A percentile compares a stretch with the other conserved stretches of the same genome.
Evolutionary conservation across 2,329 filamentous ascomycete species (phyloP).

Genomic region (Endothia cerciana): DNA sequence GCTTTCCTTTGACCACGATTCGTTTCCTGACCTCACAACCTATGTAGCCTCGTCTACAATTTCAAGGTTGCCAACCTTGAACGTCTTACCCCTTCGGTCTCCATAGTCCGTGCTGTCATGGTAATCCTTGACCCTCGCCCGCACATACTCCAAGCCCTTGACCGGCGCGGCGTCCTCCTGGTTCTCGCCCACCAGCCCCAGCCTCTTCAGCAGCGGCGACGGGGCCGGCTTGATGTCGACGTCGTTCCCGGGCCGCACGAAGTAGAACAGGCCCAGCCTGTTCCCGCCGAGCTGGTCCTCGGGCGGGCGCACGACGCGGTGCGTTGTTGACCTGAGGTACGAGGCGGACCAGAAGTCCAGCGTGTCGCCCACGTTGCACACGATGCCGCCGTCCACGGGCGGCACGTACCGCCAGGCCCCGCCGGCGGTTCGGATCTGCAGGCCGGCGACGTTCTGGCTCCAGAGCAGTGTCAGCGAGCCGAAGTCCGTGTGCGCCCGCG

Average conservation of each 20-base stretch:
- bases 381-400: slow-evolving; percentile 48
- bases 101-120: slow-evolving; percentile 44
- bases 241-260: slow-evolving; percentile 40
- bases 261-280: slow-evolving; percentile 43
- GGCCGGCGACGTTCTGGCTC: slow-evolving; percentile 55
- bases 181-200: slow-evolving; percentile 35
- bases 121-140: slow-evolving; percentile 46
- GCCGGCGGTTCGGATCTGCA: slow-evolving; percentile 48
- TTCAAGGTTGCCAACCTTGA: slow-evolving; percentile 44
- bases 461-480: slow-evolving; percentile 58
- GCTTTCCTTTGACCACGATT: neutral
- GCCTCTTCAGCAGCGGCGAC: slow-evolving; percentile 36
- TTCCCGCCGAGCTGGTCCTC: slow-evolving; percentile 39
- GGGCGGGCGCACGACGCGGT: slow-evolving; percentile 41
- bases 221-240: slow-evolving; percentile 37
- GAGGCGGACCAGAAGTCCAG: slow-evolving; percentile 38
- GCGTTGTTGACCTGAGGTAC: slow-evolving; percentile 41
- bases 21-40: neutral
- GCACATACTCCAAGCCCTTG: slow-evolving; percentile 45
- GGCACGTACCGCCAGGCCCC: slow-evolving; percentile 50
- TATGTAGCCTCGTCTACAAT: slow-evolving; percentile 45
- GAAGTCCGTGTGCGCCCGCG: slow-evolving; percentile 52
- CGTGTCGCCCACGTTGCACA: slow-evolving; percentile 46
- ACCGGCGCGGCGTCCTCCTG: slow-evolving; percentile 35
- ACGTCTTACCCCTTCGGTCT: slow-evolving; percentile 44